Conservation (phyloP, 179 eudicot genomes). For the Heliamphora pulchella region DNA sequence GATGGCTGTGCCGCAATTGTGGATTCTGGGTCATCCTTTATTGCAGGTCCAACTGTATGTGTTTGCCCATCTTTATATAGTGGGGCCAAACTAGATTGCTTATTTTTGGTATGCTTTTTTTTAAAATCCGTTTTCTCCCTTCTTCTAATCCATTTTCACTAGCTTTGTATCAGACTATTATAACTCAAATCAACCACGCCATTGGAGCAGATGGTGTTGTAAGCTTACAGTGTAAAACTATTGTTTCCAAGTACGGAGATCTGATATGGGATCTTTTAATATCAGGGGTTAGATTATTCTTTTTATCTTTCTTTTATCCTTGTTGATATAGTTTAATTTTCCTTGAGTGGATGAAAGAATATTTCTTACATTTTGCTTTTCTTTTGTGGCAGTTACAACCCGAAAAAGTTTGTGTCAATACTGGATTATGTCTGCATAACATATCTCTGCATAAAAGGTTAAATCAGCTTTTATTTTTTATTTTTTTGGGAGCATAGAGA, state of each 20-base stretch:
- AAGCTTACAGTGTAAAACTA: constrained; percentile 43
- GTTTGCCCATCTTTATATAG: not conserved
- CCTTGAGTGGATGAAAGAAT: not conserved
- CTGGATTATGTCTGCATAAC: constrained; percentile 29
- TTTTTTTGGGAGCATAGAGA: not conserved
- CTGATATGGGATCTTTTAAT: constrained; percentile 44
- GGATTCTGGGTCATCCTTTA: constrained; percentile 56
- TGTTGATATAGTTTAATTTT: not conserved
- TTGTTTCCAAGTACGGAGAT: constrained; percentile 43
- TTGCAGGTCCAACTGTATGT: constrained; percentile 57
- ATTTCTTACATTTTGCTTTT: constrained; percentile 1
- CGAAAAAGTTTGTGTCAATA: constrained; percentile 23
- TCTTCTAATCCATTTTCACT: not conserved
- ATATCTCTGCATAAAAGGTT: constrained; percentile 21
- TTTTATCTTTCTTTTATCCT: not conserved
- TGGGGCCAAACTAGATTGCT: not conserved
- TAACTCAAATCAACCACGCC: constrained; percentile 57
- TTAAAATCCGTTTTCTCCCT: not conserved
- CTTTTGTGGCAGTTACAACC: constrained; percentile 29
- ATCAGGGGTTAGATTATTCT: constrained; percentile 33
- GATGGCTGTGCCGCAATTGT: constrained; percentile 52
- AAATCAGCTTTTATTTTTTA: not conserved
- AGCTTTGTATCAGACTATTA: constrained; percentile 30
- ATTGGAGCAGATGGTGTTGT: constrained; percentile 52
- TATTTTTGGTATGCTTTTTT: not conserved